phyloP scores from a whole-genome alignment of 441 rosid genomes.

The Euphorbia schlechtendalii region DNA sequence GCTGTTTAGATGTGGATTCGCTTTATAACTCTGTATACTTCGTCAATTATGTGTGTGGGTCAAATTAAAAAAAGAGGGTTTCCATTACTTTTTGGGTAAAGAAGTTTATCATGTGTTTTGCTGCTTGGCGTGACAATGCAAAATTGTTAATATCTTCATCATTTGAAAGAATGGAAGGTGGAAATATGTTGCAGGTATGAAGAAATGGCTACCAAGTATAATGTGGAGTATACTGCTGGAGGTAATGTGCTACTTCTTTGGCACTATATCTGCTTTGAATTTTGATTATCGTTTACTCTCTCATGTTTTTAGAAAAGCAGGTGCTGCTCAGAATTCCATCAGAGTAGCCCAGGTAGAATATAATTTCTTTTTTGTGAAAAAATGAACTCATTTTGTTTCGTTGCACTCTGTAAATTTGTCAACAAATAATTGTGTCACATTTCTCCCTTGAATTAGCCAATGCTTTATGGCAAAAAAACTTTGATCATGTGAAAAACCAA shows the following conservation, averaged over 20 bases:
- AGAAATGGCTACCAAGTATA: constrained; percentile 53
- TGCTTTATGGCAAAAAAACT: background rate
- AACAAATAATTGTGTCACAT: too few species aligned
- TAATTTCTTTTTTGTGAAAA: background rate
- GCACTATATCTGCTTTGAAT: background rate
- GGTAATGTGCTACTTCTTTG: constrained; percentile 33
- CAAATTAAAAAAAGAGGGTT: background rate
- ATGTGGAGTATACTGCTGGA: constrained; percentile 94
- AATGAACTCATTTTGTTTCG: too few species aligned
- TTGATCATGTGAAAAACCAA: background rate
- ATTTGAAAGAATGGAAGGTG: background rate
- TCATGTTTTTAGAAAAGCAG: constrained; percentile 20
- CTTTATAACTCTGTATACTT: background rate
- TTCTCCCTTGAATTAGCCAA: too few species aligned
- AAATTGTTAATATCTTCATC: too few species aligned
- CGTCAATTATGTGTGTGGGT: background rate
- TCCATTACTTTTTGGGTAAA: too few species aligned
- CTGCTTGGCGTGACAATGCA: too few species aligned
- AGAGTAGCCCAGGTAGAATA: constrained; percentile 76
- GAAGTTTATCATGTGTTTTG: too few species aligned
- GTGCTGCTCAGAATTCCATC: constrained; percentile 81
- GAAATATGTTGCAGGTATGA: constrained; percentile 47
- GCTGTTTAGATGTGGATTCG: background rate
- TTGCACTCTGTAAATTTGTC: too few species aligned
- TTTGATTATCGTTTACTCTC: background rate